Percentiles rank a stretch among this genome's conserved stretches.
Conservation (phyloP, 1,139 yeast species). For the Blastobotrys malaysiensis region DNA sequence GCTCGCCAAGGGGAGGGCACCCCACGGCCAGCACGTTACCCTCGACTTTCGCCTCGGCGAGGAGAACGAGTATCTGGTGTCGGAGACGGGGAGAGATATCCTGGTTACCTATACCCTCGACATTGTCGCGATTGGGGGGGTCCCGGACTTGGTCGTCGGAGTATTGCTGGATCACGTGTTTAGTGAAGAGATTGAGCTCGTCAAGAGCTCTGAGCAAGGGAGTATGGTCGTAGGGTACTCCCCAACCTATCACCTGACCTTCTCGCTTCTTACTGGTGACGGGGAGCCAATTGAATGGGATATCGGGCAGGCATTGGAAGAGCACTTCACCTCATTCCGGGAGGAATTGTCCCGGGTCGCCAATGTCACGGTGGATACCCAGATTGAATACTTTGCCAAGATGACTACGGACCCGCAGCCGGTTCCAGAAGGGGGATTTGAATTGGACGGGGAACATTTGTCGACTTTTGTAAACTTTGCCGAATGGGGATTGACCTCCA, state of each 20-base stretch:
- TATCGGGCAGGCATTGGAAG: constrained; percentile 41
- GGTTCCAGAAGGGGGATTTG: constrained; percentile 14
- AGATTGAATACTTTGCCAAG: constrained; percentile 63
- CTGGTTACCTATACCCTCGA: constrained; percentile 44
- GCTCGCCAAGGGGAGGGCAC: constrained; percentile 27
- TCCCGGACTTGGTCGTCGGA: constrained; percentile 58
- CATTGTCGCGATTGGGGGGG: constrained; percentile 48
- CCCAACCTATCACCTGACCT: constrained; percentile 59
- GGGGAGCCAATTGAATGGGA: constrained; percentile 56
- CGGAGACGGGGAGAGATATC: constrained; percentile 39
- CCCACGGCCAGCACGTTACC: constrained; percentile 14
- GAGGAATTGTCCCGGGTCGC: constrained; percentile 43
- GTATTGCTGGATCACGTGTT: constrained; percentile 52
- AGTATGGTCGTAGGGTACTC: constrained; percentile 45
- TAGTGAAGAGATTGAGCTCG: constrained; percentile 41
- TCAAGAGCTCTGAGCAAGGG: constrained; percentile 18
- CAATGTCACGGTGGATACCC: constrained; percentile 73
- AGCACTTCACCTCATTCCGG: constrained; percentile 44
- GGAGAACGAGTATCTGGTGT: constrained; percentile 32
- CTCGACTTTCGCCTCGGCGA: constrained; percentile 30
- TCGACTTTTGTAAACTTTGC: constrained; percentile 71
- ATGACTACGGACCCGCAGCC: constrained; percentile 20
- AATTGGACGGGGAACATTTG: constrained; percentile 39
- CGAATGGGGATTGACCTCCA: constrained; percentile 62
- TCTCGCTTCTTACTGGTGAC: constrained; percentile 57